These are phyloP conservation scores for Cyberlindnera maritima DNA, from an alignment of 805 yeast genomes.

Conservation along the genomic window DNA sequence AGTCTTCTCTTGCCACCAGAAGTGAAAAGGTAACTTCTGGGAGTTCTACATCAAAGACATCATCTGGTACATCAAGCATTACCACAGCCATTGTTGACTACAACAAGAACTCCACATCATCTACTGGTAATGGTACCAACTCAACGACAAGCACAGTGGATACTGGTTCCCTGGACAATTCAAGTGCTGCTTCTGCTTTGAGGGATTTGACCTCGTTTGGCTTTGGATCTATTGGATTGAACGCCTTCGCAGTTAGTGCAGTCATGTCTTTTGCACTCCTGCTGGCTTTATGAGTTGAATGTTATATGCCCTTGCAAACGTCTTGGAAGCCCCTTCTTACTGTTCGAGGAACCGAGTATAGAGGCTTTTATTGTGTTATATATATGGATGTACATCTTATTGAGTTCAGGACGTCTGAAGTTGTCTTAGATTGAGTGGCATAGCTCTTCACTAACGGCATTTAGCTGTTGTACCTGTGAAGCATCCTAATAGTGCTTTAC, in stretches of 20 bases:
- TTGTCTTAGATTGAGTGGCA: too few relatives aligned
- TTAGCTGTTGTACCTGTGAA: too few relatives aligned
- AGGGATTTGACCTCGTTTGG: constrained; percentile 4
- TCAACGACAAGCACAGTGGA: neutral
- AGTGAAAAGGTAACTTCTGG: neutral
- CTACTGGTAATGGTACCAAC: neutral
- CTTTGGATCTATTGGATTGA: constrained; percentile 10
- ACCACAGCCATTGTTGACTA: neutral
- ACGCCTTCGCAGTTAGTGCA: constrained; percentile 5
- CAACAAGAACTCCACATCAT: constrained; percentile 1
- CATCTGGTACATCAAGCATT: neutral
- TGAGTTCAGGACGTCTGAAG: too few relatives aligned
- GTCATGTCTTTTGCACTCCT: constrained; percentile 6
- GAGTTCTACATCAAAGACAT: neutral
- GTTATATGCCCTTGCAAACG: too few relatives aligned
- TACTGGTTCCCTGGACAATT: constrained; percentile 10
- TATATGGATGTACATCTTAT: too few relatives aligned
- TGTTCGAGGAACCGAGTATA: too few relatives aligned
- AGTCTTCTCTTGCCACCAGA: constrained; percentile 5
- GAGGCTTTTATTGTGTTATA: too few relatives aligned
- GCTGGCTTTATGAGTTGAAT: constrained; percentile 4
- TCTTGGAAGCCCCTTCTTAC: too few relatives aligned
- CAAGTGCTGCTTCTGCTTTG: constrained; percentile 10
- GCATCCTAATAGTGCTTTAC: too few relatives aligned
- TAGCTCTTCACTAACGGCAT: too few relatives aligned